These are phyloP conservation scores for Aschersonia sp. DNA, from an alignment of 2,329 filamentous ascomycete genomes.

Conservation along the genomic window DNA sequence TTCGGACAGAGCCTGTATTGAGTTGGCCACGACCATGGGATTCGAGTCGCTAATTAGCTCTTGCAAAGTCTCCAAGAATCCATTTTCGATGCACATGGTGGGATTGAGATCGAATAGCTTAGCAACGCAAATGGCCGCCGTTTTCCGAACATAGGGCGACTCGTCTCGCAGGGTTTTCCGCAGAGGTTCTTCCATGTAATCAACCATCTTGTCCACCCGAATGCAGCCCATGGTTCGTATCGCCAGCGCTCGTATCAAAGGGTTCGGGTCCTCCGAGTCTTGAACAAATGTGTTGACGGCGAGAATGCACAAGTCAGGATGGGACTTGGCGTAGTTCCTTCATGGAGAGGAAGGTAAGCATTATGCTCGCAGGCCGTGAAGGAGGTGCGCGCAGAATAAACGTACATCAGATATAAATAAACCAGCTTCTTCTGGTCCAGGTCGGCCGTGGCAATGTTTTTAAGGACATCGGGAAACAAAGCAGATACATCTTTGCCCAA, in stretches of 20 bases:
- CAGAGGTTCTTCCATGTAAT: slow-evolving; percentile 98
- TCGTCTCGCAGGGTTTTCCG: slow-evolving; percentile 94
- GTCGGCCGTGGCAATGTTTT: slow-evolving; percentile 93
- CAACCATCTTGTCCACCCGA: slow-evolving; percentile 96
- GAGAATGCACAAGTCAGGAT: slow-evolving; percentile 95
- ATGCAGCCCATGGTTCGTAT: slow-evolving; percentile 99
- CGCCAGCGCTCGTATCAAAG: slow-evolving; percentile 82
- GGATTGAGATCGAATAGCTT: slow-evolving; percentile 96
- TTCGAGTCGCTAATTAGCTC: slow-evolving; percentile 96
- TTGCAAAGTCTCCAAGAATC: slow-evolving; percentile 84
- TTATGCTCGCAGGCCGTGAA: not conserved
- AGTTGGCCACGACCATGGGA: slow-evolving; percentile 98
- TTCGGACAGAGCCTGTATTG: slow-evolving; percentile 83
- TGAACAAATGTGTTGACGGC: slow-evolving; percentile 99
- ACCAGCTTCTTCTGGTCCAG: slow-evolving; percentile 99
- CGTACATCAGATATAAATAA: slow-evolving; percentile 88
- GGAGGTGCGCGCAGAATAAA: not conserved
- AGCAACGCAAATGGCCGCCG: slow-evolving; percentile 91
- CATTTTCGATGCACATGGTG: slow-evolving; percentile 85
- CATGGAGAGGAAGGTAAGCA: not conserved
- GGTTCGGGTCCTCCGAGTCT: slow-evolving; percentile 97
- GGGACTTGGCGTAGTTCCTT: slow-evolving; percentile 96
- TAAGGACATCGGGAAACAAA: slow-evolving; percentile 91
- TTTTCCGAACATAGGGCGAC: slow-evolving; percentile 96
- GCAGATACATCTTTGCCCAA: slow-evolving; percentile 96